A percentile compares a stretch with the other conserved stretches of the same genome.
Conservation (phyloP, 352 stramenopile species). For the Globisporangium uncinulatum region DNA sequence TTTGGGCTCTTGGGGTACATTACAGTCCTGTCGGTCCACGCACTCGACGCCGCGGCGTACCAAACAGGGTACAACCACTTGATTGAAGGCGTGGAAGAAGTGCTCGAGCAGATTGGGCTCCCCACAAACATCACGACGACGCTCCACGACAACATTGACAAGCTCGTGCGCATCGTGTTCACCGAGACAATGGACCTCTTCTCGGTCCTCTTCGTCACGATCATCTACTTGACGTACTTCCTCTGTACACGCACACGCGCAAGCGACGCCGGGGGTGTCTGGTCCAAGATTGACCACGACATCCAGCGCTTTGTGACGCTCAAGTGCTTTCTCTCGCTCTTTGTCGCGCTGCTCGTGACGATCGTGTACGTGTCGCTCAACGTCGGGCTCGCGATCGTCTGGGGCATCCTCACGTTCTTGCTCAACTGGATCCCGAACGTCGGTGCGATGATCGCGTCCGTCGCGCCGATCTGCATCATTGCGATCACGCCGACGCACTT, state of each 20-base stretch:
- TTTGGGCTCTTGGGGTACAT: constrained; percentile 85
- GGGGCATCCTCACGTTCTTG: constrained; percentile 87
- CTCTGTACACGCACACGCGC: constrained; percentile 78
- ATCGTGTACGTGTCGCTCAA: constrained; percentile 89
- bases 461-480: constrained; percentile 82
- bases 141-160: constrained; percentile 88
- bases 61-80: constrained; percentile 79
- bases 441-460: constrained; percentile 83
- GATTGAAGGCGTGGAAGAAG: constrained; percentile 51
- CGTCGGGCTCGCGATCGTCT: constrained; percentile 81
- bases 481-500: constrained; percentile 75
- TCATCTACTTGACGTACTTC: constrained; percentile 89
- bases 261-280: constrained; percentile 78
- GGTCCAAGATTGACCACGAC: constrained; percentile 87
- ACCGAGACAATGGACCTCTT: constrained; percentile 88
- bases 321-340: constrained; percentile 86
- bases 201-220: constrained; percentile 87
- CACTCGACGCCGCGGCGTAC: constrained; percentile 74
- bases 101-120: constrained; percentile 69
- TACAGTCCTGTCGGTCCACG: constrained; percentile 81
- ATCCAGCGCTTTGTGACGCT: constrained; percentile 87
- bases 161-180: constrained; percentile 75
- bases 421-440: constrained; percentile 89
- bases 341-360: constrained; percentile 82
- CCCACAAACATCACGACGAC: constrained; percentile 87